Base-by-base conservation (phyloP, 129 eudicot species). In the Cynara cardunculus region DNA sequence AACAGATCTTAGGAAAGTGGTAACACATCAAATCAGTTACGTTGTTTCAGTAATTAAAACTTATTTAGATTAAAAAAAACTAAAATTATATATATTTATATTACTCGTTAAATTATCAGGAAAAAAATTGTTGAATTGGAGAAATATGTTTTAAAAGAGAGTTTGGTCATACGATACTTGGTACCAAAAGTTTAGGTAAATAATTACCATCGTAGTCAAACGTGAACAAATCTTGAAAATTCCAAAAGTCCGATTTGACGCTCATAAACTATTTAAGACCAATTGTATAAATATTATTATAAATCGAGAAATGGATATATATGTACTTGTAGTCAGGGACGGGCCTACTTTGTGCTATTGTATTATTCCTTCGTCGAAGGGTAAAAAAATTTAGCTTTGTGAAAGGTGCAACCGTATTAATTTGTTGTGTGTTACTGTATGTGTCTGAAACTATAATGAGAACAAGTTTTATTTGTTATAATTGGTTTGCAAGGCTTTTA, bases 191-290 rank as follows among this genome's bases (percentile, higher is more conserved):
- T 53, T 16, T 53, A 3, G 62, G 62, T 53, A 53, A 14, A 3
- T 24, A 53, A 53, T 53, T 53, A 69, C 34, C 41, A 16, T 13
- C 12, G 13, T 16, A 14, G 46, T n/a, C 74, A 71, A 71, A 3
- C 21, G 18, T 8, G 27, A 32, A 32, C 53, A 71, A 71, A n/a
- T 37, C 22, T 32, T 11, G 14, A 34, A 9, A 32, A 71, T 30
- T 8, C 69, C 1, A n/a, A 26, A 71, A 71, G 75, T 71, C 75
- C 28, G 18, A 71, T 31, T 71, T 34, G 75, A 71, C 75, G 75
- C 75, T 16, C 8, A 34, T 71, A 32, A 71, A 25, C 16, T 68
- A 27, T 27, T 2, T 68, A 68, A n/a, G 7, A 61, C 3, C 13
- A 61, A 0, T n/a, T 49, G 59, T 46, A 13, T 46, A 46, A 0